Percentiles rank a stretch among this genome's conserved stretches.
Conservation (phyloP, 2,329 filamentous ascomycete species). For the Teratosphaeria viscida region DNA sequence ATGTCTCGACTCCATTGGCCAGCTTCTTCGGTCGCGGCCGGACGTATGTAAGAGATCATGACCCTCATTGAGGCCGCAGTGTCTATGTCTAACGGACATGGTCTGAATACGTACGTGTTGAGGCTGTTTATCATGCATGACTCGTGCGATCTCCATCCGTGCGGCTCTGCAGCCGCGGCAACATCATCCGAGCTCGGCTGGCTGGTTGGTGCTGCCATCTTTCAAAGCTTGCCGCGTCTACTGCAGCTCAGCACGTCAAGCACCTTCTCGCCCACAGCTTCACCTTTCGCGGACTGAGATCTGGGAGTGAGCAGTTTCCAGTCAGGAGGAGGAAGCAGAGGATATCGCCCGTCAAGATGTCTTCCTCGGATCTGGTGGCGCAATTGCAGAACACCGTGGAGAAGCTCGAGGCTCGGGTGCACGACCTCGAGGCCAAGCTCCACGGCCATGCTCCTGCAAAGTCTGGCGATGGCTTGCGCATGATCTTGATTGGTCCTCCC, state of each 20-base stretch:
- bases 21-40: neutral
- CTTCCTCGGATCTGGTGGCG: constrained; percentile 49
- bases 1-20: neutral
- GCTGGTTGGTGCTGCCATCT: neutral
- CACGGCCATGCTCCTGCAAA: constrained; percentile 22
- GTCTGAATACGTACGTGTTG: neutral
- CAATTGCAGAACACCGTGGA: constrained; percentile 74
- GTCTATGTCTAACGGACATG: no score
- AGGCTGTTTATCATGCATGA: neutral
- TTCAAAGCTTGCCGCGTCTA: neutral
- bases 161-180: neutral
- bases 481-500: constrained; percentile 95
- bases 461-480: constrained; percentile 56
- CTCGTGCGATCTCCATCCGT: neutral
- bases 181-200: neutral
- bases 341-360: constrained; percentile 2
- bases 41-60: neutral
- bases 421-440: constrained; percentile 69
- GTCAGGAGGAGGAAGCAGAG: neutral
- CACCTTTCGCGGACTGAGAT: neutral
- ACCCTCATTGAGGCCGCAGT: no score
- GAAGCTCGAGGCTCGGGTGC: constrained; percentile 76
- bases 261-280: neutral
- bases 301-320: neutral
- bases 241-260: neutral